A percentile compares a stretch with the other conserved stretches of the same genome.
These are phyloP conservation scores for Wickerhamomyces sp. DNA, from an alignment of 1,139 yeast species.

Conservation along the genomic window DNA sequence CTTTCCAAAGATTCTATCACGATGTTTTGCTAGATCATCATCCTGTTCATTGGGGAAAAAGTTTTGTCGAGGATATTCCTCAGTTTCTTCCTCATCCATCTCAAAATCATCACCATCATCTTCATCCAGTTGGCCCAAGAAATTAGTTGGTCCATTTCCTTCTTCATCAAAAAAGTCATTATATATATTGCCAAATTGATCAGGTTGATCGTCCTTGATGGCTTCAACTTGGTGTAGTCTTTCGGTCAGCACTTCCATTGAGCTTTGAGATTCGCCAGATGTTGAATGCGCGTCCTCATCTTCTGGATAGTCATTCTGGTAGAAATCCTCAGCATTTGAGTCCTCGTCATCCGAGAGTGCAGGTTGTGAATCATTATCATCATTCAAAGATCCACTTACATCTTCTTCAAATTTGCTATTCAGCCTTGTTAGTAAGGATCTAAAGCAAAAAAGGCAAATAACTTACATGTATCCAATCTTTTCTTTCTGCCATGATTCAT, in stretches of 20 bases:
- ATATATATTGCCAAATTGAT: constrained; percentile 30
- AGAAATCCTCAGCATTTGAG: constrained; percentile 86
- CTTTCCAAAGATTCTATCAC: constrained; percentile 57
- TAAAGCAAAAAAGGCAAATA: not conserved
- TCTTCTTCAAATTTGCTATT: constrained; percentile 57
- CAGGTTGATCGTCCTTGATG: constrained; percentile 14
- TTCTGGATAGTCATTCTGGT: constrained; percentile 91
- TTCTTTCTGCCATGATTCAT: constrained; percentile 42
- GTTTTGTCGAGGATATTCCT: constrained; percentile 35
- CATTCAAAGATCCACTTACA: constrained; percentile 49
- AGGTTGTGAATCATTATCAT: constrained; percentile 40
- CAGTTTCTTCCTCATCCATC: constrained; percentile 24
- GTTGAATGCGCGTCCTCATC: constrained; percentile 53
- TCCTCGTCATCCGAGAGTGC: constrained; percentile 58
- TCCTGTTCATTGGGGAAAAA: constrained; percentile 52
- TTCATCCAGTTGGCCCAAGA: constrained; percentile 15
- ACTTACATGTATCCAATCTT: constrained; percentile 53
- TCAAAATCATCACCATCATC: constrained; percentile 29
- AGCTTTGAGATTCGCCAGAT: constrained; percentile 23
- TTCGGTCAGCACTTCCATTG: constrained; percentile 14
- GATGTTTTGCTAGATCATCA: constrained; percentile 56
- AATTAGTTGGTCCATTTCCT: constrained; percentile 20
- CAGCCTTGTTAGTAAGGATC: not conserved
- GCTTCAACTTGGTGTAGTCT: constrained; percentile 19
- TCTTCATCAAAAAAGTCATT: constrained; percentile 27